These are phyloP conservation scores for Physcia stellaris DNA, from an alignment of 495 filamentous ascomycete genomes.

Conservation along the genomic window DNA sequence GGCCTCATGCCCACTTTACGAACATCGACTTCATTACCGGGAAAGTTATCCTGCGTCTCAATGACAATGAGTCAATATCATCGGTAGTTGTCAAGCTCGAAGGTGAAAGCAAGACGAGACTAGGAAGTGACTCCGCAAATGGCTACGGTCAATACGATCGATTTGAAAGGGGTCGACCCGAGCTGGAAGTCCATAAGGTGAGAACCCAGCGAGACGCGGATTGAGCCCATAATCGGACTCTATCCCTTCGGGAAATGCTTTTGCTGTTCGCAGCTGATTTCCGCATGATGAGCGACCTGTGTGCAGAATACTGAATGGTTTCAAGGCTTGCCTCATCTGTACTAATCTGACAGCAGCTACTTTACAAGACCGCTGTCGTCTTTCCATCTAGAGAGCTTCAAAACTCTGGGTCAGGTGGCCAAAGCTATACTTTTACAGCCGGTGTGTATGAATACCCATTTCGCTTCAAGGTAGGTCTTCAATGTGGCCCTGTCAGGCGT, in stretches of 20 bases:
- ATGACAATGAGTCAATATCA: conserved; percentile 51
- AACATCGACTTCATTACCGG: conserved; percentile 75
- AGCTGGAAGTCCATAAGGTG: conserved; percentile 71
- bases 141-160: conserved; percentile 12
- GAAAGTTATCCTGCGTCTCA: conserved; percentile 49
- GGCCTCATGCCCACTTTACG: conserved; percentile 63
- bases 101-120: conserved; percentile 64
- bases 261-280: too few relatives aligned
- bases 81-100: conserved; percentile 87
- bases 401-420: conserved; percentile 26
- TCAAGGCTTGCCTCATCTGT: not conserved
- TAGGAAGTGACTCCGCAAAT: conserved; percentile 32
- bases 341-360: conserved; percentile 31
- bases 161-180: conserved; percentile 39
- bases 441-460: conserved; percentile 86
- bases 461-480: conserved; percentile 53
- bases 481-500: not conserved
- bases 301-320: too few relatives aligned
- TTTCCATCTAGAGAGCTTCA: conserved; percentile 46
- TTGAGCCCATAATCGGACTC: too few relatives aligned
- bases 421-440: conserved; percentile 50
- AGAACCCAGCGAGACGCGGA: conserved; percentile 9
- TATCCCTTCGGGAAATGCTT: too few relatives aligned
- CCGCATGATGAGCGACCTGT: too few relatives aligned
- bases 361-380: conserved; percentile 51